These are phyloP conservation scores for Allomyces javanicus DNA, from an alignment of 192 early-diverging fungal species.

Conservation along the genomic window DNA sequence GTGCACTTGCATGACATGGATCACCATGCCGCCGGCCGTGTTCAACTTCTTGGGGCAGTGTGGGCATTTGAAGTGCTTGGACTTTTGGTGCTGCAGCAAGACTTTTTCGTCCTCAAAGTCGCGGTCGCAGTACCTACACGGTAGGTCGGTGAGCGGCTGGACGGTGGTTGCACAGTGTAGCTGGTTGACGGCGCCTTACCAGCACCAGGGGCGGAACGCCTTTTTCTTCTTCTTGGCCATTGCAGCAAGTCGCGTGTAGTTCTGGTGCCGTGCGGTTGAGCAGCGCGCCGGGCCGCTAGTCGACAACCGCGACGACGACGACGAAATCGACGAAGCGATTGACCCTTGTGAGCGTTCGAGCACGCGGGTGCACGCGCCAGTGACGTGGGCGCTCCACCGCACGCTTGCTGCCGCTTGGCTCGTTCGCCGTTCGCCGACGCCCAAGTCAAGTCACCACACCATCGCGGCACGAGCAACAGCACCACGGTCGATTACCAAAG, in stretches of 20 bases:
- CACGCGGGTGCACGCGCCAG: not conserved
- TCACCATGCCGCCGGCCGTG: constrained; percentile 72
- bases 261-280: not conserved
- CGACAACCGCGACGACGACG: too few species aligned
- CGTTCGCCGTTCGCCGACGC: too few species aligned
- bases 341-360: not conserved
- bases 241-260: not conserved
- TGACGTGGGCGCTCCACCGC: not conserved
- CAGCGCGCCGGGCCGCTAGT: not conserved
- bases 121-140: constrained; percentile 71
- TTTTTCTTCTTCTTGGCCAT: constrained; percentile 40
- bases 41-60: constrained; percentile 67
- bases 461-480: too few species aligned
- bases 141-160: not conserved
- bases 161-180: not conserved
- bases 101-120: constrained; percentile 92
- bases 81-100: constrained; percentile 77
- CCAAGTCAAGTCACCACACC: too few species aligned
- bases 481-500: too few species aligned
- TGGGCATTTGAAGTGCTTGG: constrained; percentile 84
- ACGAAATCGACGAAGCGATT: too few species aligned
- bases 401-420: too few species aligned
- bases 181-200: constrained; percentile 17
- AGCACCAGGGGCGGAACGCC: constrained; percentile 52
- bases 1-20: constrained; percentile 84